phyloP scores from a whole-genome alignment of 2,329 filamentous ascomycete species.

The Aspergillus sp. region DNA sequence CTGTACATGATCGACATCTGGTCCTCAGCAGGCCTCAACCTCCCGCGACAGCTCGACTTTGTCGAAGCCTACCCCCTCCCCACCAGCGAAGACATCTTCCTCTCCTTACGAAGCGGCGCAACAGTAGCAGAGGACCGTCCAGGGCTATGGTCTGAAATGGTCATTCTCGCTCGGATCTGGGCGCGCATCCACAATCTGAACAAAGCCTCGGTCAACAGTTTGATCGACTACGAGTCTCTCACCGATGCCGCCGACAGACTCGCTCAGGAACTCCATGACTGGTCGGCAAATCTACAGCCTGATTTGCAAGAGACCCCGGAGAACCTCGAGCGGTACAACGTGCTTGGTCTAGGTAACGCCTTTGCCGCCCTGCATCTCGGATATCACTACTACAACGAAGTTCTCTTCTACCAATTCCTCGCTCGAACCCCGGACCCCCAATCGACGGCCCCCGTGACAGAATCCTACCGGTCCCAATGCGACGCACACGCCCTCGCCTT shows the following conservation, averaged over 20 bases:
- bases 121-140: background rate
- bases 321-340: constrained; percentile 46
- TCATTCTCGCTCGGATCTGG: background rate
- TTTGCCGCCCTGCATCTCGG: constrained; percentile 54
- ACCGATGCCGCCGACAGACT: background rate
- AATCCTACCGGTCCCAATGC: constrained; percentile 44
- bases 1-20: constrained; percentile 50
- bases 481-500: constrained; percentile 46
- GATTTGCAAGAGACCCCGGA: constrained; percentile 44
- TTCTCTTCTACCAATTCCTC: constrained; percentile 56
- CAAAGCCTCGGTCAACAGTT: constrained; percentile 42
- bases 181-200: constrained; percentile 2
- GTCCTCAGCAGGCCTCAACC: constrained; percentile 42
- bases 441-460: constrained; percentile 26
- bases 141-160: constrained; percentile 6
- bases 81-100: constrained; percentile 37
- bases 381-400: constrained; percentile 53
- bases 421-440: constrained; percentile 2
- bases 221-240: constrained; percentile 33
- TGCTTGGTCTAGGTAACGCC: constrained; percentile 46
- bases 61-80: constrained; percentile 37
- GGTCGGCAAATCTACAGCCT: background rate
- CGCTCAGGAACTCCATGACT: background rate
- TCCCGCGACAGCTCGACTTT: constrained; percentile 38
- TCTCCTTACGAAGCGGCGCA: constrained; percentile 4